Base-by-base conservation (phyloP, 305 asterid species). In the Ruellia speciosa region DNA sequence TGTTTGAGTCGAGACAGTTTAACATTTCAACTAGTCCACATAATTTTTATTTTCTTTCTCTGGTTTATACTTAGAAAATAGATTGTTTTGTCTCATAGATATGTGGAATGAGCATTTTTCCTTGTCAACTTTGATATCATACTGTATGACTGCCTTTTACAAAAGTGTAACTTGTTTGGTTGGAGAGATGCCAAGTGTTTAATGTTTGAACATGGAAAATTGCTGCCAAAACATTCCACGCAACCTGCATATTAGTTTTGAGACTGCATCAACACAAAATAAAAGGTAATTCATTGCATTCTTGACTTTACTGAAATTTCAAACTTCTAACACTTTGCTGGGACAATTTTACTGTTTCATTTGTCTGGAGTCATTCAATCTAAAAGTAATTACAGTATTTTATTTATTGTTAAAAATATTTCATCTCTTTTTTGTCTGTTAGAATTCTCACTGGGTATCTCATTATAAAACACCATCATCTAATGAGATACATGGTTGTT, bases 401-500 rank as follows among this genome's bases (percentile, higher is more conserved):
- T 24, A 52, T 47, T 49, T 58, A 40, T n/a, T 7, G 20, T 50
- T 39, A 49, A 11, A 24, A 39, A 14, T 54, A 14, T 50, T 15
- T 2, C 35, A 49, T 13, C 7, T n/a, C 49, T 6, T 43, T 41
- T 65, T 15, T 37, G 49, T 9, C 28, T 14, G 16, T 9, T 14
- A 3, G 10, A 9, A 37, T 35, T 40, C 14, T 2, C 14, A 12
- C 3, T 12, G 6, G 16, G 49, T 43, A 35, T 54, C 14, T 20
- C 7, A 18, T 45, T 18, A 33, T 17, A 37, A 40, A 45, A 58
- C 48, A 54, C 58, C 34, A 15, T 62, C 66, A 24, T 24, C 41
- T 69, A 49, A 76, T 64, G 64, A n/a, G 52, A 66, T 57, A 45
- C 64, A 20, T 59, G 58, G 37, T 65, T 68, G 67, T 67, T 65